Conservation (phyloP, 2,329 filamentous ascomycete species). For the Akanthomyces muscarius region DNA sequence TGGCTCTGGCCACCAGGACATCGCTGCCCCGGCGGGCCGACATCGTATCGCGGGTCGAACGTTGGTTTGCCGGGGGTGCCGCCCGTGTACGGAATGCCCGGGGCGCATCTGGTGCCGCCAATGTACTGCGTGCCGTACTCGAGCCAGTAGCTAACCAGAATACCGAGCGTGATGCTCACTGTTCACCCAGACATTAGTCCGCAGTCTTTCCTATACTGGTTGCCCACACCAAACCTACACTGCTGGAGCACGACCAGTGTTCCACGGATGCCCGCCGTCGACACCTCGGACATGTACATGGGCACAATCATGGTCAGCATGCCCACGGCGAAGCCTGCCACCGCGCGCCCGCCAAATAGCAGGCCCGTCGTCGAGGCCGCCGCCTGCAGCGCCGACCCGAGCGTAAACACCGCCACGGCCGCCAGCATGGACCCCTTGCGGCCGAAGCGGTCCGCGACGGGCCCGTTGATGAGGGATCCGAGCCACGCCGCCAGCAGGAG, state of each 20-base stretch:
- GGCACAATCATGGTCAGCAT: conserved; percentile 38
- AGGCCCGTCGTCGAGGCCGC: conserved; percentile 37
- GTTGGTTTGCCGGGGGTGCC: conserved; percentile 33
- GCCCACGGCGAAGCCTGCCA: conserved; percentile 43
- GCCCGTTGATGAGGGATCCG: conserved; percentile 42
- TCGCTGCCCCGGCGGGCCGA: conserved; percentile 31
- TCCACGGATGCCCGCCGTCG: conserved; percentile 45
- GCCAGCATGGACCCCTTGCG: conserved; percentile 34
- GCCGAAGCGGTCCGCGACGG: conserved; percentile 33
- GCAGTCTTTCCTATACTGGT: no score
- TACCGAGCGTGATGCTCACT: conserved; percentile 38
- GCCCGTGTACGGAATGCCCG: conserved; percentile 43
- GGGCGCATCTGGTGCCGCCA: conserved; percentile 43
- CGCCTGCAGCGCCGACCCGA: conserved; percentile 43
- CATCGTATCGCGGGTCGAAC: conserved; percentile 42
- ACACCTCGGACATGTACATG: conserved; percentile 45
- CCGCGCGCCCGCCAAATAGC: conserved; percentile 39
- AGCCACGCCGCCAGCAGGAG: conserved; percentile 46
- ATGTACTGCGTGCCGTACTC: conserved; percentile 39
- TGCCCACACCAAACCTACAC: conserved; percentile 1
- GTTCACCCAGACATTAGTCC: background rate
- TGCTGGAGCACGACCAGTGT: conserved; percentile 43
- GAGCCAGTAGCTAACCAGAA: conserved; percentile 41
- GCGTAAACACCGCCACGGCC: conserved; percentile 33
- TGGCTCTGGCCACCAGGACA: conserved; percentile 44